Base-by-base conservation (phyloP, 148 eudicot genomes). In the Silene uniflora region DNA sequence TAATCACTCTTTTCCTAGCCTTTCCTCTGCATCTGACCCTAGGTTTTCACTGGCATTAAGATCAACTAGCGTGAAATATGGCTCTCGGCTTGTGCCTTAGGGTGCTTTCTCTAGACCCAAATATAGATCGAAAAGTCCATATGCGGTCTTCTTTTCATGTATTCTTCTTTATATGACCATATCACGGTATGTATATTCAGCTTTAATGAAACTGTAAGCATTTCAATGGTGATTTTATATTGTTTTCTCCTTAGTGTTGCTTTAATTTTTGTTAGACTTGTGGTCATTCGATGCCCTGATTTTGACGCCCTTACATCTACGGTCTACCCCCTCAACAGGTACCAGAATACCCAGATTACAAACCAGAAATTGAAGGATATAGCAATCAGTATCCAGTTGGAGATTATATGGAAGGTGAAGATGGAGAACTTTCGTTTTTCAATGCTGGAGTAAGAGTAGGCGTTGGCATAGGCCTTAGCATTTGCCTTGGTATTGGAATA, bases 371-470 rank as follows among this genome's bases (percentile, higher is more conserved):
- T 21, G 88, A 82, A 82, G 84, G 79, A 18, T 82, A 85, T 71
- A 44, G 61, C 71, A 62, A 73, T 52, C 71, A 68, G 4, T 83
- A 87, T 58, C 35, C 75, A 17, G 72, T 78, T n/a, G 73, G 76
- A 59, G 92, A 87, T 21, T 83, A 81, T 66, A 14, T 83, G 12
- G 92, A 85, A 78, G 90, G 87, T 21, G 95, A 90, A 82, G 92
- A 90, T 25, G 95, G 90, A 67, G 92, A 88, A 56, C 80, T 88
- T 58, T 81, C 92, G 23, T 88, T 91, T 89, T 90, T 90, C 83
- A 90, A 89, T 65, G 90, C 95, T 13, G 92, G 91, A 10, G 91
- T 88, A 73, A 83, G 93, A 80, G 91, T 89, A 3, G 93, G 93
- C 22, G 93, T 89, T 52, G 95, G 95, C 54, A 87, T 90, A 35